Conservation (phyloP, 257 asterid genomes). For the Euphrasia confusa region DNA sequence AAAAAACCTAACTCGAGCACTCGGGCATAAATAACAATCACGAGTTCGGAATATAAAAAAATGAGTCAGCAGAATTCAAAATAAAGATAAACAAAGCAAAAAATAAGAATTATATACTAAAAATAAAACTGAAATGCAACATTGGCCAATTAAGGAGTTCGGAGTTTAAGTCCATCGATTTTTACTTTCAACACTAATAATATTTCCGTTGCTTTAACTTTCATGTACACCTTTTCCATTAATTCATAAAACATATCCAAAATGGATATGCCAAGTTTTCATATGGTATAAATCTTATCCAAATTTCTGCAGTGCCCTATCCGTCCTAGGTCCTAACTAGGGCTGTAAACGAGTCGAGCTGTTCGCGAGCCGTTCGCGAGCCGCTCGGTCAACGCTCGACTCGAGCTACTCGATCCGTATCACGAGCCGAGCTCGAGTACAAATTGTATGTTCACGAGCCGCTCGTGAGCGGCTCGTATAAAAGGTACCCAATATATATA, state of each 20-base stretch:
- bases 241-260: neutral
- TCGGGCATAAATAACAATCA: constrained; percentile 14
- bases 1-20: neutral
- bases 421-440: too few species aligned
- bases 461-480: too few species aligned
- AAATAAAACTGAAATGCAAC: neutral
- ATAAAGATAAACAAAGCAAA: neutral
- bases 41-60: neutral
- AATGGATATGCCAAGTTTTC: neutral
- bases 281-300: neutral
- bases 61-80: neutral
- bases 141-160: neutral
- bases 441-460: too few species aligned
- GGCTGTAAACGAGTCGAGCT: too few species aligned
- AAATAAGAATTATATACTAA: neutral
- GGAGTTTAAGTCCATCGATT: neutral
- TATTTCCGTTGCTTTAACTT: neutral
- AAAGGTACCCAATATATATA: too few species aligned
- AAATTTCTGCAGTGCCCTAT: neutral
- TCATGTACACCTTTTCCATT: neutral
- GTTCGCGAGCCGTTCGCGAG: too few species aligned
- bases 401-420: too few species aligned
- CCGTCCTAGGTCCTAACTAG: neutral
- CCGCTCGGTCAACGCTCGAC: too few species aligned
- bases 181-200: constrained; percentile 1